phyloP scores from a whole-genome alignment of 2,329 filamentous ascomycete species.

The Cercospora nicotianae region DNA sequence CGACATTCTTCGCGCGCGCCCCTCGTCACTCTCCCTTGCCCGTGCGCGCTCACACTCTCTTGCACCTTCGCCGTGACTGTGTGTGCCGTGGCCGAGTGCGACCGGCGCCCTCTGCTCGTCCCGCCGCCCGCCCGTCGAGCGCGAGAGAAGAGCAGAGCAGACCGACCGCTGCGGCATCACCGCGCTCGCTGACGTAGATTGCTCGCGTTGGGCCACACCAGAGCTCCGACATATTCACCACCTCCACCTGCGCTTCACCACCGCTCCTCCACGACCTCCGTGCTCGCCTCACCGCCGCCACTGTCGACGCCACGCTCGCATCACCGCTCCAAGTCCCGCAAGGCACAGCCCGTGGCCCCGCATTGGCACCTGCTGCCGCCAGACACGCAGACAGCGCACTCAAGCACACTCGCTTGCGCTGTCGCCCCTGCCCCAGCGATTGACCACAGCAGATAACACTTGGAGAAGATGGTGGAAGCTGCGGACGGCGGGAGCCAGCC shows the following conservation, averaged over 20 bases:
- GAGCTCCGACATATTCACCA: conserved; percentile 2
- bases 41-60: conserved; percentile 1
- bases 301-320: neutral
- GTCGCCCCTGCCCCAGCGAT: conserved; percentile 2
- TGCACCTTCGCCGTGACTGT: neutral
- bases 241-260: neutral
- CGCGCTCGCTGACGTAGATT: conserved; percentile 9
- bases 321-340: neutral
- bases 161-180: neutral
- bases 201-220: neutral
- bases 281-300: neutral
- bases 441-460: neutral
- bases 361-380: conserved; percentile 8
- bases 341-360: conserved; percentile 10
- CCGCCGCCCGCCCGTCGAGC: neutral
- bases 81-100: conserved; percentile 4
- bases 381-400: neutral
- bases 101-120: neutral
- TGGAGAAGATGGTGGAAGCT: conserved; percentile 85
- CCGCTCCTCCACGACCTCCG: neutral
- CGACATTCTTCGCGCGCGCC: neutral
- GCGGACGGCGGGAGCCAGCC: conserved; percentile 75
- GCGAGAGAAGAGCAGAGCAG: neutral
- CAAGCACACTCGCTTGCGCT: neutral
- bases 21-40: neutral